phyloP scores from a whole-genome alignment of 768 basidiomycete genomes.

The Suillus americanus region DNA sequence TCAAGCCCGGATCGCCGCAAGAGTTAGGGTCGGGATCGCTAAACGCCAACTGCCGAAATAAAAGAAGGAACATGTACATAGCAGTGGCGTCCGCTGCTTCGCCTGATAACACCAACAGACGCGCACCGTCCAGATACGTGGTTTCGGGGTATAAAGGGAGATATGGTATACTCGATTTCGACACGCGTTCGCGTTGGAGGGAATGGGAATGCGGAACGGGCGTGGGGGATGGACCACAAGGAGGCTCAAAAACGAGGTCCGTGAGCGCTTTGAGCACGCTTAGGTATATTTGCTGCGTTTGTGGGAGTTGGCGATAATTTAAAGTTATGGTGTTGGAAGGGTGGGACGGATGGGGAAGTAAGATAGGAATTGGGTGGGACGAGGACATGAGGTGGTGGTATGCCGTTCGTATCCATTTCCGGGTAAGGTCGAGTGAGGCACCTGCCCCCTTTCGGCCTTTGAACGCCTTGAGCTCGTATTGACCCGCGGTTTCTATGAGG shows the following conservation, averaged over 20 bases:
- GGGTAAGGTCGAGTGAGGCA: constrained; percentile 53
- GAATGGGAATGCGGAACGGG: constrained; percentile 15
- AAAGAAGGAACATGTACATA: constrained; percentile 77
- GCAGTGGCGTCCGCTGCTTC: constrained; percentile 77
- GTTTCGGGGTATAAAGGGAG: constrained; percentile 69
- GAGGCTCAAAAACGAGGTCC: constrained; percentile 64
- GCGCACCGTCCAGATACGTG: constrained; percentile 73
- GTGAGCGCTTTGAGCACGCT: constrained; percentile 58
- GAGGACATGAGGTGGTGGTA: constrained; percentile 43
- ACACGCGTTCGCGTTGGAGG: constrained; percentile 23
- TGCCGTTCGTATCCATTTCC: constrained; percentile 63
- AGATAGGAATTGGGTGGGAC: constrained; percentile 21
- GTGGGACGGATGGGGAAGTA: constrained; percentile 43
- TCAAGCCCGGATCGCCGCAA: not conserved
- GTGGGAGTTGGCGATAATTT: constrained; percentile 45
- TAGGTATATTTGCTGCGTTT: constrained; percentile 46
- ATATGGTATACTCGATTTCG: constrained; percentile 28
- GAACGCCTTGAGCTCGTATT: constrained; percentile 80
- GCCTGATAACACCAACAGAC: constrained; percentile 61
- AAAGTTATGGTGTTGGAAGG: constrained; percentile 44
- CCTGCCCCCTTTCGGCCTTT: constrained; percentile 50
- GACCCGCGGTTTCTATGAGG: constrained; percentile 74
- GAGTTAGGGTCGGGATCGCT: not conserved
- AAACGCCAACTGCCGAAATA: constrained; percentile 73
- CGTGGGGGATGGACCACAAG: constrained; percentile 18